These are phyloP conservation scores for Apiospora sp. DNA, from an alignment of 2,329 filamentous ascomycete species.

Conservation along the genomic window DNA sequence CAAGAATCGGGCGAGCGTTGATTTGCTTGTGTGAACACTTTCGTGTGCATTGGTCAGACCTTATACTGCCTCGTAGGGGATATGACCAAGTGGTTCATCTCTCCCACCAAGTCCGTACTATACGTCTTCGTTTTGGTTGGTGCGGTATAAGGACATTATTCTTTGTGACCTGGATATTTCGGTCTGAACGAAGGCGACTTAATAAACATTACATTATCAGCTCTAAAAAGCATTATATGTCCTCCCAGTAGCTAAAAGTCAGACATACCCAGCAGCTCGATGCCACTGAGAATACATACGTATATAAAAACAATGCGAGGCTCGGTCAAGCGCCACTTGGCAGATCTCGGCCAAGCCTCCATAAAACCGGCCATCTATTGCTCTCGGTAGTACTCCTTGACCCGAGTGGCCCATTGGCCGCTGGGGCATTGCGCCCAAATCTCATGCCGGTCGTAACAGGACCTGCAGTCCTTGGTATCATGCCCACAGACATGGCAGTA, in stretches of 20 bases:
- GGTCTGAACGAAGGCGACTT: no score
- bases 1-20: neutral
- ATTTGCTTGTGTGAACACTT: no score
- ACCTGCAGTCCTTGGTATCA: neutral
- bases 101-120: no score
- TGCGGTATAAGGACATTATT: neutral
- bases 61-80: neutral
- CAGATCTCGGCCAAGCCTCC: neutral
- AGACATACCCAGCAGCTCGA: neutral
- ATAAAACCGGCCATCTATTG: neutral
- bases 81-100: neutral
- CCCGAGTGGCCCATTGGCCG: neutral
- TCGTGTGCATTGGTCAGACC: neutral
- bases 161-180: no score
- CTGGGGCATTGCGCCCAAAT: neutral
- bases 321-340: neutral
- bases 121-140: no score
- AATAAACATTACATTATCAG: no score
- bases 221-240: neutral
- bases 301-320: neutral
- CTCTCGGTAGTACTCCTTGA: neutral
- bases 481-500: slow-evolving; percentile 15
- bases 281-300: neutral
- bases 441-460: neutral
- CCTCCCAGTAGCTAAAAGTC: neutral